Base-by-base conservation (phyloP, 2,329 filamentous ascomycete genomes). In the Fusarium stilboides region DNA sequence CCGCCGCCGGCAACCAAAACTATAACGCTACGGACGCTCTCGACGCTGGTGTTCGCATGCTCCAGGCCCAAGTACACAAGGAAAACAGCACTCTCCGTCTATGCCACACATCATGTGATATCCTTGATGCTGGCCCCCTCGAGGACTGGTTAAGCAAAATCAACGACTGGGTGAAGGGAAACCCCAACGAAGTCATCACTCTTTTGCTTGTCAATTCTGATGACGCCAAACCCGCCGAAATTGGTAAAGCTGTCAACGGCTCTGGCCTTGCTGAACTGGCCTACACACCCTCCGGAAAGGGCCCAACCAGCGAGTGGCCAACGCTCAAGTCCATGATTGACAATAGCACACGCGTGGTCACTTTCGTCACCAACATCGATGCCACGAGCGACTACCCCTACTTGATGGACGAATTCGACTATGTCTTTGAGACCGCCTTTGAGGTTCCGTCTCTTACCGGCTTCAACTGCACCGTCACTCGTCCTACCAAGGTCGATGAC, bases 131-230 rank as follows among this genome's bases (percentile, higher is more conserved):
- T 2, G 92, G 92, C 0, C 81, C 85, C 3, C 80, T 94, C 26
- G 81, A 86, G 58, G 79, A 80, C 51, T 94, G 91, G 91, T 83
- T 94, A 28, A 74, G 76, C 4, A 80, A 84, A 19, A 88, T 94
- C 77, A 89, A 88, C 74, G 77, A 75, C 15, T 94, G 92, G 92
- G 85, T 94, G 82, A 87, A 90, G 74, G 77, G 76, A 17, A 89
- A 94, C 78, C 84, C 89, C 6, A 89, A 91, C 80, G 92, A 94
- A 61, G 92, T 94, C 19, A 88, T 94, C 22, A 94, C 92, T 6
- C 76, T 94, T 15, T 79, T 94, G 24, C 82, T 94, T 42, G 91
- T 93, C 72, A 94, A 94, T 81, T 87, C 88, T 5, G 89, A 91
- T 77, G 80, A 85, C 47, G 85, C 87, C 22, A 77, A 83, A 1